These are phyloP conservation scores for Talaromyces liani DNA, from an alignment of 495 filamentous ascomycete species.

Conservation along the genomic window DNA sequence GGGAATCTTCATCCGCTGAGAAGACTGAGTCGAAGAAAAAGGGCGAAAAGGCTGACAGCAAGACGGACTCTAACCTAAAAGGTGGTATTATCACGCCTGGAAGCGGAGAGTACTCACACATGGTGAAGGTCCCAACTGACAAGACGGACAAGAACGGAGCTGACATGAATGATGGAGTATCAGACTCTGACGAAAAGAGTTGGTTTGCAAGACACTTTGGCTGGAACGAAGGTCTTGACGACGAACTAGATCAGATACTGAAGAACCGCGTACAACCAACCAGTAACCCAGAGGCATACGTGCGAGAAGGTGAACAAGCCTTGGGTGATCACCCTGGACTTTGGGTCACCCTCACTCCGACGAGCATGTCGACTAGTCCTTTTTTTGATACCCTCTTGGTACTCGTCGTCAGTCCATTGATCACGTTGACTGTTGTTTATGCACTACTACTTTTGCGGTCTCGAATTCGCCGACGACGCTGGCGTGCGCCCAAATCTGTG, in stretches of 20 bases:
- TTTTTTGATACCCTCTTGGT: conserved; percentile 96
- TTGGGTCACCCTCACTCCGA: conserved; percentile 92
- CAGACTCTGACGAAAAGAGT: conserved; percentile 12
- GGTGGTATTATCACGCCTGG: conserved; percentile 70
- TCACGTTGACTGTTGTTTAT: conserved; percentile 91
- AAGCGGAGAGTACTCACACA: conserved; percentile 61
- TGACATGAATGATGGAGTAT: not conserved
- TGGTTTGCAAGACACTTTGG: conserved; percentile 35
- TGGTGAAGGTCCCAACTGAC: conserved; percentile 21
- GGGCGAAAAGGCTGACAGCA: conserved; percentile 15
- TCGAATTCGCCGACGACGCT: conserved; percentile 80
- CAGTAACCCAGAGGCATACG: not conserved
- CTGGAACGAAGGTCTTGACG: conserved; percentile 18
- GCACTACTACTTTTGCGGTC: conserved; percentile 80
- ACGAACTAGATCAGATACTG: conserved; percentile 1
- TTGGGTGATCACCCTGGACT: conserved; percentile 65
- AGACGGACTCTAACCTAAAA: conserved; percentile 32
- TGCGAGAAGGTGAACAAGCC: not conserved
- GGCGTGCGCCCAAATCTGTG: conserved; percentile 93
- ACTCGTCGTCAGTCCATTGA: conserved; percentile 82
- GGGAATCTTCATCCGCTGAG: conserved; percentile 18
- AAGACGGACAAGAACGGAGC: not conserved
- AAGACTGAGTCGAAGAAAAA: conserved; percentile 9
- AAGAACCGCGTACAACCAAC: not conserved
- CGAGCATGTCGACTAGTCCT: conserved; percentile 81